Percentiles rank a stretch among this genome's conserved stretches.
Evolutionary conservation across 2,329 filamentous ascomycete species (phyloP).

Genomic region (Sordariomycetes sp.): DNA sequence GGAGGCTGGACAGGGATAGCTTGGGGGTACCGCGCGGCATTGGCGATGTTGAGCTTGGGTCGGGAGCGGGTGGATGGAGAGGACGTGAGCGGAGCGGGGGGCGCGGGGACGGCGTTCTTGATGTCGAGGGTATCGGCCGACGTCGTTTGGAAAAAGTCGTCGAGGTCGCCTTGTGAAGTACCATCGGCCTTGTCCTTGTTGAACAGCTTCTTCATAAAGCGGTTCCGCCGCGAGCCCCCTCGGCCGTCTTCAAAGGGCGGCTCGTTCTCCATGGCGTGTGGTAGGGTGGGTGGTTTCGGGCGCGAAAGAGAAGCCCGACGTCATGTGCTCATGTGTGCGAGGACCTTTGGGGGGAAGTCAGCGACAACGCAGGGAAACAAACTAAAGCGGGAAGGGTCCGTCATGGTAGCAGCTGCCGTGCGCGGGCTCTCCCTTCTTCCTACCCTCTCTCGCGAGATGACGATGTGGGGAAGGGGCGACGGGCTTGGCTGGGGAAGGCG

Average conservation of each 20-base stretch:
- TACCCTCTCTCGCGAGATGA: not conserved
- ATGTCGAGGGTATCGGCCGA: slow-evolving; percentile 40
- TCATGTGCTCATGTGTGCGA: not conserved
- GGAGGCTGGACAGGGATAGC: slow-evolving; percentile 30
- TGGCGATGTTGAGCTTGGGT: slow-evolving; percentile 41
- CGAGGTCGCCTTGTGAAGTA: slow-evolving; percentile 25
- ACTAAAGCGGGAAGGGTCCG: not conserved
- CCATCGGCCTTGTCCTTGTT: slow-evolving; percentile 24
- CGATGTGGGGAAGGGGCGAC: not conserved
- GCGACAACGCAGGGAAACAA: not conserved
- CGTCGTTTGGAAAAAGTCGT: slow-evolving; percentile 42
- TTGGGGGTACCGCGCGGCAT: slow-evolving; percentile 41
- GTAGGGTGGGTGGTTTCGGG: not conserved
- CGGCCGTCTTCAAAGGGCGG: slow-evolving; percentile 18
- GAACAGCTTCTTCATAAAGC: slow-evolving; percentile 52
- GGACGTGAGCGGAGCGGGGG: slow-evolving; percentile 9
- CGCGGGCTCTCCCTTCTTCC: not conserved
- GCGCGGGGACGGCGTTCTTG: slow-evolving; percentile 32
- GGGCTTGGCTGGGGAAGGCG: not conserved
- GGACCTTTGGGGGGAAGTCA: not conserved
- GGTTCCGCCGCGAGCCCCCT: slow-evolving; percentile 28
- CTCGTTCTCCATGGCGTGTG: slow-evolving; percentile 30
- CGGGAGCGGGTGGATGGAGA: slow-evolving; percentile 20
- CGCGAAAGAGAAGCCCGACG: not conserved
- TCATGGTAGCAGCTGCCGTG: not conserved